Conservation (phyloP, 176 grass and related monocot species). For the Cymbopogon citratus region DNA sequence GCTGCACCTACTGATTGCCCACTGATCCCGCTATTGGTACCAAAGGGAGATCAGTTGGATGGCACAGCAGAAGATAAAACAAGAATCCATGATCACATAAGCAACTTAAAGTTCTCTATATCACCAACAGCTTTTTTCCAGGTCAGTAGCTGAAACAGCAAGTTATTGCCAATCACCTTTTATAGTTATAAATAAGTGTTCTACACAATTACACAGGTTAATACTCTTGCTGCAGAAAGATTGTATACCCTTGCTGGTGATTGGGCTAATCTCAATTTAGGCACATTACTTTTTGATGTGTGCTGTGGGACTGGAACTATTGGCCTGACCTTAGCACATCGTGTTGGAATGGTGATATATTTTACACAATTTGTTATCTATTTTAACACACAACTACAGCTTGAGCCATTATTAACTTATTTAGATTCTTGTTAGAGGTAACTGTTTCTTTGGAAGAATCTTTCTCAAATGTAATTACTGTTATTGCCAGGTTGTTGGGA, state of each 20-base stretch:
- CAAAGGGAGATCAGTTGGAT: constrained; percentile 48
- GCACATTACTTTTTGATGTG: constrained; percentile 92
- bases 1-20: constrained; percentile 90
- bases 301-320: constrained; percentile 98
- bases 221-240: constrained; percentile 92
- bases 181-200: neutral
- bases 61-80: constrained; percentile 38
- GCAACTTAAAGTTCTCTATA: constrained; percentile 83
- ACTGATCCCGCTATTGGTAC: constrained; percentile 54
- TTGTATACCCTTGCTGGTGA: constrained; percentile 84
- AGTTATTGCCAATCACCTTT: neutral
- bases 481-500: constrained; percentile 79
- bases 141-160: constrained; percentile 36
- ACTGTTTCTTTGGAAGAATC: constrained; percentile 11
- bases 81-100: constrained; percentile 91
- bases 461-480: constrained; percentile 17
- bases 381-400: neutral
- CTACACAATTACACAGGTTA: constrained; percentile 59
- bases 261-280: constrained; percentile 89
- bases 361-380: constrained; percentile 25
- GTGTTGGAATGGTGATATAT: constrained; percentile 78
- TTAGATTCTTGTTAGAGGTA: constrained; percentile 7
- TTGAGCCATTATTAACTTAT: neutral
- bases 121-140: constrained; percentile 99
- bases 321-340: constrained; percentile 82